Conservation (phyloP, 805 yeast genomes). For the Pichia ethanolica region DNA sequence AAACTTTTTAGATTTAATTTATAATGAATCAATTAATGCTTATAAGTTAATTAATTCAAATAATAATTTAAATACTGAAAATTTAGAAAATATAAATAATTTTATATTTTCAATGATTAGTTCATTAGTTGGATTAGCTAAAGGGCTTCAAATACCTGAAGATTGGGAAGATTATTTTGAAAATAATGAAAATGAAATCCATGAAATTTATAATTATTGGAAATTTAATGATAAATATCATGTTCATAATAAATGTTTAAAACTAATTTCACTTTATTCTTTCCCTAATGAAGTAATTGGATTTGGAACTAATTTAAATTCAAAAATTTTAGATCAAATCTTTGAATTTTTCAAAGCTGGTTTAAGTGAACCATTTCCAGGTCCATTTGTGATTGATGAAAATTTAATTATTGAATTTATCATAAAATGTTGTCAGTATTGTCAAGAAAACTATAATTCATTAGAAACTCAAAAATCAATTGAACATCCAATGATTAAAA, state of each 20-base stretch:
- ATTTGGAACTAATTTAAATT: conserved; percentile 21
- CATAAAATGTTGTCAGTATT: conserved; percentile 25
- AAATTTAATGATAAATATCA: conserved; percentile 6
- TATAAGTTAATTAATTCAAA: conserved; percentile 7
- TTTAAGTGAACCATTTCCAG: conserved; percentile 51
- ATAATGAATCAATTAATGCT: conserved; percentile 15
- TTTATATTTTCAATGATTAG: conserved; percentile 50
- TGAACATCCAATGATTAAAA: conserved; percentile 5
- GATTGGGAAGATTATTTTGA: conserved; percentile 38
- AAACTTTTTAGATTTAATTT: conserved; percentile 18
- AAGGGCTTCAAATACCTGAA: conserved; percentile 55
- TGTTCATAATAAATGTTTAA: conserved; percentile 27
- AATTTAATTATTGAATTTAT: conserved; percentile 36
- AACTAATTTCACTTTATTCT: conserved; percentile 2
- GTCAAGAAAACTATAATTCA: conserved; percentile 30
- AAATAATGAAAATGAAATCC: conserved; percentile 22
- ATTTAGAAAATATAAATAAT: conserved; percentile 28
- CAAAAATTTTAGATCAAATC: conserved; percentile 53
- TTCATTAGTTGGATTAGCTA: conserved; percentile 65
- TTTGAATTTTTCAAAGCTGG: conserved; percentile 60
- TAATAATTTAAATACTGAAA: neutral
- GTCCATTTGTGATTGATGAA: conserved; percentile 55
- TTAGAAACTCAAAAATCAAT: no score
- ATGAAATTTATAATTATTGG: conserved; percentile 38
- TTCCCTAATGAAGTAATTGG: conserved; percentile 7